Evolutionary conservation across 78 protist genomes (phyloP).

Genomic region (Protostelium mycophagum): DNA sequence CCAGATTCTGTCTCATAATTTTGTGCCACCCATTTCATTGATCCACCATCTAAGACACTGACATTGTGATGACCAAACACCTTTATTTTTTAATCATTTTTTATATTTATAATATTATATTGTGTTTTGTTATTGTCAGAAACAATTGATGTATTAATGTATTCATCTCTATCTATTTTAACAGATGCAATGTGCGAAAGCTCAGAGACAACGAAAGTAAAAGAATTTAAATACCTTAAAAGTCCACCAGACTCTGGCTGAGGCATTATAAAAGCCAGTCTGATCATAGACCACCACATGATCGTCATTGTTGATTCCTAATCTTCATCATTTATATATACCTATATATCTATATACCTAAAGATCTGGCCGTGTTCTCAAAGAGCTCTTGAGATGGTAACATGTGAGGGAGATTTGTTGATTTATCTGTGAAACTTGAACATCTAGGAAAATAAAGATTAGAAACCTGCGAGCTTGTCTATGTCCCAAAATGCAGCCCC

Average conservation of each 20-base stretch:
- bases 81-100: constrained; percentile 23
- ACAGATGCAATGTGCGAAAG: no score
- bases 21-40: constrained; percentile 7
- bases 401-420: constrained; percentile 47
- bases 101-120: constrained; percentile 12
- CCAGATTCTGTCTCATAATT: not conserved
- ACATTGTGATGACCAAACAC: not conserved
- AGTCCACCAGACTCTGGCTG: constrained; percentile 69
- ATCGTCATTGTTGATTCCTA: constrained; percentile 35
- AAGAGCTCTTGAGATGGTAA: constrained; percentile 20
- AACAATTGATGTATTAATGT: no score
- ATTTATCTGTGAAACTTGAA: constrained; percentile 37
- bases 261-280: constrained; percentile 44
- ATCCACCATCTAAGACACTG: constrained; percentile 26
- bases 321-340: no score
- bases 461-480: not conserved
- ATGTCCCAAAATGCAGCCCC: not conserved
- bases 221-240: no score
- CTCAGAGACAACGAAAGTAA: no score
- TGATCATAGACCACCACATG: constrained; percentile 51
- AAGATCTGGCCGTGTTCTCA: constrained; percentile 8
- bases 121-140: constrained; percentile 29
- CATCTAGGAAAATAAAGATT: constrained; percentile 2
- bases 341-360: not conserved
- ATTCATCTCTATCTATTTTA: no score